phyloP scores from a whole-genome alignment of 805 yeast species.

The Danielia reshetovae region DNA sequence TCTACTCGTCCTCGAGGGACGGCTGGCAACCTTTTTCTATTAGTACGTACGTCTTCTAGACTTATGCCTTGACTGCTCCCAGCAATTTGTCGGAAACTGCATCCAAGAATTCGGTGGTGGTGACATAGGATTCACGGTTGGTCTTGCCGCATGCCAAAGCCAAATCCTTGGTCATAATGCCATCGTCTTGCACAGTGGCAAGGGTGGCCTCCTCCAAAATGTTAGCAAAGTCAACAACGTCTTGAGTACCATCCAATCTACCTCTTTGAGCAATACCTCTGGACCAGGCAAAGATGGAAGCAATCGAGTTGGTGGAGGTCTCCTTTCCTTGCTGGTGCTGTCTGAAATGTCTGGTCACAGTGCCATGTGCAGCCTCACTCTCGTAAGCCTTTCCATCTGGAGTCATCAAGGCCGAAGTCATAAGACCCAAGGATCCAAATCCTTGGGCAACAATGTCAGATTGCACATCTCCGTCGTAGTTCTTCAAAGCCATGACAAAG shows the following conservation, averaged over 20 bases:
- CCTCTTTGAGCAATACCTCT: constrained; percentile 83
- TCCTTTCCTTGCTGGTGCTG: constrained; percentile 78
- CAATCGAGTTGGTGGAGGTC: constrained; percentile 82
- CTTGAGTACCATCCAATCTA: constrained; percentile 66
- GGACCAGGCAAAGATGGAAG: constrained; percentile 85
- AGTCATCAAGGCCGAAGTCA: constrained; percentile 79
- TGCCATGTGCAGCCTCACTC: constrained; percentile 85
- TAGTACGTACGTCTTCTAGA: neutral
- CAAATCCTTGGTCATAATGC: constrained; percentile 79
- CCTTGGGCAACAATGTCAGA: constrained; percentile 86
- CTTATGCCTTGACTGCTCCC: constrained; percentile 3
- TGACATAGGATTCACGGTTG: constrained; percentile 59
- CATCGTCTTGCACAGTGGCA: constrained; percentile 69
- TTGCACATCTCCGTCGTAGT: constrained; percentile 85
- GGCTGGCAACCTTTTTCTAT: neutral
- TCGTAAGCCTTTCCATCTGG: constrained; percentile 87
- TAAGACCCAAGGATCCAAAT: constrained; percentile 76
- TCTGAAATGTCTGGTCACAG: constrained; percentile 83
- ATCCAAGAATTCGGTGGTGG: constrained; percentile 72
- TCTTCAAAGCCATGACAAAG: constrained; percentile 73
- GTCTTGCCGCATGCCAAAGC: constrained; percentile 68
- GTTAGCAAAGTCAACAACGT: constrained; percentile 63
- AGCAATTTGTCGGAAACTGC: constrained; percentile 69
- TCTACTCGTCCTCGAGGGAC: no score
- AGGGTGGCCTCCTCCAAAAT: constrained; percentile 62